A percentile compares a stretch with the other conserved stretches of the same genome.
These are phyloP conservation scores for Batrachochytrium dendrobatidis DNA, from an alignment of 371 early-diverging fungal genomes.

Conservation along the genomic window DNA sequence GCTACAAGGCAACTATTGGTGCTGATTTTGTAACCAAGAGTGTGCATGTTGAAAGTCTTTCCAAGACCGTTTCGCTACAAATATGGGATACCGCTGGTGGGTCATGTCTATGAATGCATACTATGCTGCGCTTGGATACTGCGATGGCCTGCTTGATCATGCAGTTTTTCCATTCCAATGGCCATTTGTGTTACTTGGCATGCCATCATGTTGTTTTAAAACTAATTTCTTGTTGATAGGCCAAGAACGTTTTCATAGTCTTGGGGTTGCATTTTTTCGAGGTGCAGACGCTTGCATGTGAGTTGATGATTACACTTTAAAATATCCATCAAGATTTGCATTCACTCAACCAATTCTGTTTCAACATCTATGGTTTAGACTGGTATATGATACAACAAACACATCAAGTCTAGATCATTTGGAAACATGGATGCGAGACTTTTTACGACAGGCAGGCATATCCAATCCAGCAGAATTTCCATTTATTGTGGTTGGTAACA, in stretches of 20 bases:
- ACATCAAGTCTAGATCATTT: conserved; percentile 32
- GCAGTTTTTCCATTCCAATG: too few relatives aligned
- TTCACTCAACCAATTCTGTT: neutral
- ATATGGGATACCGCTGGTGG: conserved; percentile 39
- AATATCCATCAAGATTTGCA: neutral
- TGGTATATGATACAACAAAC: conserved; percentile 49
- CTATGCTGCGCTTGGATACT: too few relatives aligned
- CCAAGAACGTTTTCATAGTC: conserved; percentile 48
- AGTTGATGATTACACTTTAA: neutral
- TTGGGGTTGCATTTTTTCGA: conserved; percentile 48
- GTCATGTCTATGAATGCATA: too few relatives aligned
- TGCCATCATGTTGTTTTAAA: too few relatives aligned
- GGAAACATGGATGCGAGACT: conserved; percentile 38
- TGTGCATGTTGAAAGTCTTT: conserved; percentile 23
- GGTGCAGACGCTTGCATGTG: conserved; percentile 49
- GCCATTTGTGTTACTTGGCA: too few relatives aligned
- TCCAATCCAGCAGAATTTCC: conserved; percentile 34
- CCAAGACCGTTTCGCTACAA: conserved; percentile 32
- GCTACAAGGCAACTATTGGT: conserved; percentile 58
- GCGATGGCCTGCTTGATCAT: too few relatives aligned
- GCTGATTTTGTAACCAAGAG: conserved; percentile 51
- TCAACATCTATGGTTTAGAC: conserved; percentile 9
- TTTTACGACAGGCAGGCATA: conserved; percentile 32
- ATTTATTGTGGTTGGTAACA: conserved; percentile 44
- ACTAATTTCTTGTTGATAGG: too few relatives aligned